Evolutionary conservation across 179 eudicot genomes (phyloP), one percentile per base, ranked within the genome.

Genomic region (Silene coronaria): DNA sequence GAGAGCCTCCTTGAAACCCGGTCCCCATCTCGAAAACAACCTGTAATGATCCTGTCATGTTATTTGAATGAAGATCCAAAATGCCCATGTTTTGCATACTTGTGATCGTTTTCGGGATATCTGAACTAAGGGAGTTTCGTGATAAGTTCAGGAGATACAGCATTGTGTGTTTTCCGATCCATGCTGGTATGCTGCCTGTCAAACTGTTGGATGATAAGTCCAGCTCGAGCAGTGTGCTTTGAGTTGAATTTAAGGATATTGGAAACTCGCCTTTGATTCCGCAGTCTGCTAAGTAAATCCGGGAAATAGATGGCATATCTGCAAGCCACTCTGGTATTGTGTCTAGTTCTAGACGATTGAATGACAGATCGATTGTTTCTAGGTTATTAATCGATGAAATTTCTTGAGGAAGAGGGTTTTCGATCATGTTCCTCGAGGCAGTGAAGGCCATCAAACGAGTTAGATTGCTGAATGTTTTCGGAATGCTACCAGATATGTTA

Each of bases 31-130:
- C 57, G 27, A 87, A 86, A 48, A 84, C 82, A 23, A 61, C 55
- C 59, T 79, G 72, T 26, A 88, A 42, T 3, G 85, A 65, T 17
- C 91, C 90, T 78, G 79, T 71, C 26, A 87, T 80, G 30, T 75
- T 87, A 80, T 91, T 88, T 1, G 90, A 88, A 74, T 88, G 93
- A 32, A 91, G 90, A 69, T 91, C 88, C 6, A 91, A 70, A 36
- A 82, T 65, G 5, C 75, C 84, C 75, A 86, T 42, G 48, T 23
- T 51, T 5, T 42, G 75, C 5, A 89, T 23, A 22, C 55, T 77
- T n/a, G 72, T 78, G 77, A 91, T 76, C 2, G 90, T 60, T 6
- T 59, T 75, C 12, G 88, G 93, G 46, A 88, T 80, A 5, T 72
- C 61, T 16, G 88, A 87, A 48, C 19, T 68, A 14, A 91, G 78